These are phyloP conservation scores for Boletus sensibilis DNA, from an alignment of 768 basidiomycete species.

Conservation along the genomic window DNA sequence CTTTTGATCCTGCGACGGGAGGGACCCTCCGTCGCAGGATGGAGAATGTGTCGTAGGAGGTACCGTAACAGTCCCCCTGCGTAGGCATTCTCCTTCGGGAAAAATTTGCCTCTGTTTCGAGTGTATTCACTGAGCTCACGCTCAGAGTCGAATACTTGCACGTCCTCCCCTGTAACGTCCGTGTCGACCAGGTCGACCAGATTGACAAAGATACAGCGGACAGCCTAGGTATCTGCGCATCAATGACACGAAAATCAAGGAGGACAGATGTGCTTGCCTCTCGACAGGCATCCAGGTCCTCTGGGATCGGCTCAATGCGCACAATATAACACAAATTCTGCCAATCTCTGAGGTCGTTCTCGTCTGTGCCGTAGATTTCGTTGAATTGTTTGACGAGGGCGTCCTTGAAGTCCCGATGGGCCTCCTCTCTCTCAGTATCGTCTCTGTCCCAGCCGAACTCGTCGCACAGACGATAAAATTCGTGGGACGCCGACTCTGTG, in stretches of 20 bases:
- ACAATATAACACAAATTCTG: constrained; percentile 9
- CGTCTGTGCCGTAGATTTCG: constrained; percentile 12
- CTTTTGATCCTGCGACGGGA: neutral
- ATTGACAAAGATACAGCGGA: constrained; percentile 1
- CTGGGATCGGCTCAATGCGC: constrained; percentile 7
- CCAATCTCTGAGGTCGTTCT: constrained; percentile 1
- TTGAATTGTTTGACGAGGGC: constrained; percentile 17
- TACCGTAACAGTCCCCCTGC: constrained; percentile 17
- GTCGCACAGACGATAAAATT: constrained; percentile 21
- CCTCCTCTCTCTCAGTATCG: neutral
- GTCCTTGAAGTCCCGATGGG: constrained; percentile 10
- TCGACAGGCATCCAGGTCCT: constrained; percentile 2
- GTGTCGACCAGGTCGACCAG: constrained; percentile 23
- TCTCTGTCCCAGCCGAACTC: constrained; percentile 1
- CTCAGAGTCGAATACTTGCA: constrained; percentile 9
- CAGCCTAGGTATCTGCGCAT: neutral
- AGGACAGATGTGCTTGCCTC: constrained; percentile 4
- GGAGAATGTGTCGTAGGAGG: constrained; percentile 16
- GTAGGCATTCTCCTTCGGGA: constrained; percentile 12
- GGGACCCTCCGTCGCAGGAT: neutral
- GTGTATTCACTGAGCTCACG: constrained; percentile 13
- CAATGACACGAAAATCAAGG: neutral
- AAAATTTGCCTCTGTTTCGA: constrained; percentile 1
- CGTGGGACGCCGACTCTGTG: constrained; percentile 8
- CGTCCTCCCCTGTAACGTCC: neutral